Percentiles rank a stretch among this genome's conserved stretches.
Conservation (phyloP, 2,329 filamentous ascomycete species). For the Microsporum canis region DNA sequence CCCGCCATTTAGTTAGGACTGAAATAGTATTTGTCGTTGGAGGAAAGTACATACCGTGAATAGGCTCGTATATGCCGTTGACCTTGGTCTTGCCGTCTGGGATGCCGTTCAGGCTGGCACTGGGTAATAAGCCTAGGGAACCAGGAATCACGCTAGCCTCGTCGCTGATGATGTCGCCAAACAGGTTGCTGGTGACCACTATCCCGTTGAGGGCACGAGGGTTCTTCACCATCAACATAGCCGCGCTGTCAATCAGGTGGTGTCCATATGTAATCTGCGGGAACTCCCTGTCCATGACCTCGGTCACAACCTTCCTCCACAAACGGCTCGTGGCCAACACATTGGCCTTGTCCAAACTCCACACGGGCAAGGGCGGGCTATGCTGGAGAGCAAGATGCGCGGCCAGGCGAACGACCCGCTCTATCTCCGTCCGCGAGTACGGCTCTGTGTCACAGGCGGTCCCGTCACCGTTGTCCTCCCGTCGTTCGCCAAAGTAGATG, state of each 20-base stretch:
- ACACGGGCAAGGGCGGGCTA: conserved; percentile 46
- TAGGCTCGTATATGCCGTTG: conserved; percentile 95
- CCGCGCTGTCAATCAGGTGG: conserved; percentile 91
- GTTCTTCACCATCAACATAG: conserved; percentile 96
- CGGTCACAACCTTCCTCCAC: conserved; percentile 77
- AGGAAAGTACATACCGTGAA: conserved; percentile 56
- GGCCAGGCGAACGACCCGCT: conserved; percentile 73
- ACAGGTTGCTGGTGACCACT: conserved; percentile 84
- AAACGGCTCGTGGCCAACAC: conserved; percentile 81
- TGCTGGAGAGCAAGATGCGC: conserved; percentile 63
- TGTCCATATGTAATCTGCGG: conserved; percentile 73
- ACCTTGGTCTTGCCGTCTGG: conserved; percentile 61
- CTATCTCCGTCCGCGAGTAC: conserved; percentile 74
- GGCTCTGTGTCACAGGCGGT: conserved; percentile 74
- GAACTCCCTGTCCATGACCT: conserved; percentile 81
- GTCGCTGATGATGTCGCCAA: conserved; percentile 92
- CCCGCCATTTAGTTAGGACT: not conserved
- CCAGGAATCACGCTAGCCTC: conserved; percentile 92
- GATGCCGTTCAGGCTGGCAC: conserved; percentile 73
- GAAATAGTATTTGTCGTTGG: not conserved
- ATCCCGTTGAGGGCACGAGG: conserved; percentile 79
- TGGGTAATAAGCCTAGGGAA: conserved; percentile 75
- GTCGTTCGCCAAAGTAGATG: conserved; percentile 88
- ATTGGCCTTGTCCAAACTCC: conserved; percentile 77
- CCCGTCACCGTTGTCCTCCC: conserved; percentile 61